Percentiles rank a stretch among this genome's conserved stretches.
These are phyloP conservation scores for Thermoascus crustaceus DNA, from an alignment of 2,329 filamentous ascomycete species.

Conservation along the genomic window DNA sequence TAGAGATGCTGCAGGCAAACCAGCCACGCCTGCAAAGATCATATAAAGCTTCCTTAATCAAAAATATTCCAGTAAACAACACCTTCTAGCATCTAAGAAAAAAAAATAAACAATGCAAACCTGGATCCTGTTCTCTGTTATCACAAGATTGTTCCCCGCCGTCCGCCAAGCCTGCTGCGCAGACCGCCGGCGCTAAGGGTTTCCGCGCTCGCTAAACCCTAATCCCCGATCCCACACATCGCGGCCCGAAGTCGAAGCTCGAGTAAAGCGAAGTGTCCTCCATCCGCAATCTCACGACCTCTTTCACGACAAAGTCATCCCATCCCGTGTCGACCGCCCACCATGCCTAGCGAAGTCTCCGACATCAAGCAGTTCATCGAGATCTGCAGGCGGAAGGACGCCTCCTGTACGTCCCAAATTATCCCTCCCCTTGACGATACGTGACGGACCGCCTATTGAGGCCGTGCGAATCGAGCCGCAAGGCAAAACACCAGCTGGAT, in stretches of 20 bases:
- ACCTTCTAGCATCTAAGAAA: neutral
- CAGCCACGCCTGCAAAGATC: no score
- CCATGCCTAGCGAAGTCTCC: slow-evolving; percentile 95
- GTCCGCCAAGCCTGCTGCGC: no score
- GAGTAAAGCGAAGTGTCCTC: slow-evolving; percentile 6
- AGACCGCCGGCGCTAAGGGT: slow-evolving; percentile 10
- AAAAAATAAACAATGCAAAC: slow-evolving; percentile 18
- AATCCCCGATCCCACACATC: slow-evolving; percentile 14
- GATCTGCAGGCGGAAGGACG: slow-evolving; percentile 99
- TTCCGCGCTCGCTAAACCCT: slow-evolving; percentile 15
- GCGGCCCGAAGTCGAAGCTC: slow-evolving; percentile 6
- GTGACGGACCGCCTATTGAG: no score
- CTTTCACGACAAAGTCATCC: slow-evolving; percentile 2
- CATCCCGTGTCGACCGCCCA: slow-evolving; percentile 47
- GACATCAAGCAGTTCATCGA: slow-evolving; percentile 99
- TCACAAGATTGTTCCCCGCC: no score
- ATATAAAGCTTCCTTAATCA: no score
- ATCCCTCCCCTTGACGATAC: no score
- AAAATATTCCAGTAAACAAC: no score
- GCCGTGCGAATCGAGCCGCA: no score
- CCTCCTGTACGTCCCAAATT: slow-evolving; percentile 94
- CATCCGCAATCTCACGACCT: slow-evolving; percentile 10
- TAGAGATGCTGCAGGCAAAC: no score
- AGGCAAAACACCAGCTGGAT: no score
- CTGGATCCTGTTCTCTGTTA: no score